Conservation (phyloP, 208 protist genomes). For the Trypanosoma grayi region DNA sequence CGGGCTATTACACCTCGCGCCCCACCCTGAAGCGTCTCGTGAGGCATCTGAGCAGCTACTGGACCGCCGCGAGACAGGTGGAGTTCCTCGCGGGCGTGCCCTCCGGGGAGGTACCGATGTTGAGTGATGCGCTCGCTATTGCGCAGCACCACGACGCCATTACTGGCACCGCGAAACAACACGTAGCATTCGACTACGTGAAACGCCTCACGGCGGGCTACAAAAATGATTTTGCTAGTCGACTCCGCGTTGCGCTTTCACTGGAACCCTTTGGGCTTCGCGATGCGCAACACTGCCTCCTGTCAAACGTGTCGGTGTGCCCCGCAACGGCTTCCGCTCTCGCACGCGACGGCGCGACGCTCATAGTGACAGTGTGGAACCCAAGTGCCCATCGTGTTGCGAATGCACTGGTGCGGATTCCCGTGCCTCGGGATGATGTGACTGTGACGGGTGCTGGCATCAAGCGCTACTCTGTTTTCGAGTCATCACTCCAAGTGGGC, state of each 20-base stretch:
- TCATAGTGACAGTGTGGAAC: constrained; percentile 12
- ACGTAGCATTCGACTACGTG: constrained; percentile 53
- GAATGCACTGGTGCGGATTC: constrained; percentile 5
- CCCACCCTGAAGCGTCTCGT: constrained; percentile 51
- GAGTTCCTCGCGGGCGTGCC: constrained; percentile 15
- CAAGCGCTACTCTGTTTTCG: neutral
- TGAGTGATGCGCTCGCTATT: constrained; percentile 34
- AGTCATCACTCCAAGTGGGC: constrained; percentile 3
- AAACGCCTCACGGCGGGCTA: constrained; percentile 18
- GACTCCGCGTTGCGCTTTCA: constrained; percentile 5
- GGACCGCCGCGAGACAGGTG: constrained; percentile 17
- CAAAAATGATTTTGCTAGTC: constrained; percentile 7
- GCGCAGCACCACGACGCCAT: constrained; percentile 66
- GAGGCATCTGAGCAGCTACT: constrained; percentile 21
- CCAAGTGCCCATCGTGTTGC: constrained; percentile 4
- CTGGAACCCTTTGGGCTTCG: neutral
- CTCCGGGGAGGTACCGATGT: neutral
- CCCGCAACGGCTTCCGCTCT: neutral
- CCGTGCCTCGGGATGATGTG: constrained; percentile 4
- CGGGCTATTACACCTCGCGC: constrained; percentile 65
- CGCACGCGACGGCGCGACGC: neutral
- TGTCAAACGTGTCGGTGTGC: constrained; percentile 17
- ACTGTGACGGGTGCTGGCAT: constrained; percentile 2
- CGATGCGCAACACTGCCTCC: constrained; percentile 8
- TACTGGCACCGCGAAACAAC: constrained; percentile 49